Evolutionary conservation across 805 yeast species (phyloP), one percentile per base, ranked within the genome.

Genomic region (Kluyveromyces lactis): DNA sequence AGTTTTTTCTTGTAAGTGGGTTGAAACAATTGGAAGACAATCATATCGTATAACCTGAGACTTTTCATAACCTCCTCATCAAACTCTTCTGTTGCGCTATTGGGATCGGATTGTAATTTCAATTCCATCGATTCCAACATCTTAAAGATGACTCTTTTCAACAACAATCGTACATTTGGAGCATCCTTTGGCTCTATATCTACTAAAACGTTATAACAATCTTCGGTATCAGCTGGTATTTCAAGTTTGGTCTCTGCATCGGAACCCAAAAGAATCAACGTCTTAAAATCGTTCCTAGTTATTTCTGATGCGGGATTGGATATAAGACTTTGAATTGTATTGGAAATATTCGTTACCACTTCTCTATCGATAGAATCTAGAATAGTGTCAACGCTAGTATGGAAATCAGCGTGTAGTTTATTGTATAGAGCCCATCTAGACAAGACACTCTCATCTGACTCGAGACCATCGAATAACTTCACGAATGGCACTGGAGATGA

Each of bases 261-360:
- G 3, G 73, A 60, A 2, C 73, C 75, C 31, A 71, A 49, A 38
- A 71, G 45, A 36, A 71, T 52, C 9, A 65, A 63, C 4, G 69
- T 58, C 29, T 34, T 34, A 3, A 26, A 24, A 13, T 18, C n/a
- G 9, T 26, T 24, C n/a, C 19, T n/a, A 11, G 13, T 4, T 18
- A 15, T 24, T 6, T n/a, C 13, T 26, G 26, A n/a, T 15, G 16
- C n/a, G 16, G 30, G 30, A 8, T 11, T 30, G 7, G 33, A 5
- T 18, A 18, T 5, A 9, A 30, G 18, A n/a, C 24, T 30, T 17
- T 24, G 15, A 9, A 34, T 16, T 15, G 37, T 16, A 21, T 53
- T 43, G 23, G 56, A 46, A 37, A 66, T 46, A 28, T 60, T 62
- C 16, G 49, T 49, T 39, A 64, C 65, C 45, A 63, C 47, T 34